phyloP scores from a whole-genome alignment of 208 protist genomes.

The Tritrichomonas foetus region DNA sequence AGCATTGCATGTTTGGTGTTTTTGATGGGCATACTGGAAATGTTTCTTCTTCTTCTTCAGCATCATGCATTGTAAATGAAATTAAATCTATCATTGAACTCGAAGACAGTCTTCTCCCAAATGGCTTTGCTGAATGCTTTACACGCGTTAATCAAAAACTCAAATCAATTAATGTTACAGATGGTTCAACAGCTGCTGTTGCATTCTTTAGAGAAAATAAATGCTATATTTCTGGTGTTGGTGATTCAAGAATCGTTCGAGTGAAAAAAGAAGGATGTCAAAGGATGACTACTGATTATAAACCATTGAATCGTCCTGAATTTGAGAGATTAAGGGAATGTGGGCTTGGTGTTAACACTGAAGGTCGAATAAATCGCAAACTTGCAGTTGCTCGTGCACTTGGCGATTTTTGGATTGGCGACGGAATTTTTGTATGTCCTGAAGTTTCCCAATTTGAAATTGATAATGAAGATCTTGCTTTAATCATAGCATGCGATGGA shows the following conservation, averaged over 20 bases:
- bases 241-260: neutral
- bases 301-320: neutral
- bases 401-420: neutral
- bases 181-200: neutral
- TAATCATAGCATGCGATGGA: conserved; percentile 20
- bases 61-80: neutral
- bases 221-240: neutral
- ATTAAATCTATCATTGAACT: neutral
- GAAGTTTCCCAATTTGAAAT: neutral
- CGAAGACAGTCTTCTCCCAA: neutral
- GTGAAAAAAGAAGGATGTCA: neutral
- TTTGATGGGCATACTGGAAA: conserved; percentile 6
- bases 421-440: neutral
- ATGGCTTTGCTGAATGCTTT: neutral
- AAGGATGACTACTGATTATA: neutral
- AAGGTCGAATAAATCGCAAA: conserved; percentile 13
- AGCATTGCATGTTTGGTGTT: neutral
- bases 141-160: neutral
- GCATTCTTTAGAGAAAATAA: neutral
- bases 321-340: neutral
- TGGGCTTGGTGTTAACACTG: neutral
- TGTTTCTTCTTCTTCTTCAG: neutral
- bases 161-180: neutral
- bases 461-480: neutral
- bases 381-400: neutral